These are phyloP conservation scores for Alternaria ventricosa DNA, from an alignment of 2,329 filamentous ascomycete genomes.

Conservation along the genomic window DNA sequence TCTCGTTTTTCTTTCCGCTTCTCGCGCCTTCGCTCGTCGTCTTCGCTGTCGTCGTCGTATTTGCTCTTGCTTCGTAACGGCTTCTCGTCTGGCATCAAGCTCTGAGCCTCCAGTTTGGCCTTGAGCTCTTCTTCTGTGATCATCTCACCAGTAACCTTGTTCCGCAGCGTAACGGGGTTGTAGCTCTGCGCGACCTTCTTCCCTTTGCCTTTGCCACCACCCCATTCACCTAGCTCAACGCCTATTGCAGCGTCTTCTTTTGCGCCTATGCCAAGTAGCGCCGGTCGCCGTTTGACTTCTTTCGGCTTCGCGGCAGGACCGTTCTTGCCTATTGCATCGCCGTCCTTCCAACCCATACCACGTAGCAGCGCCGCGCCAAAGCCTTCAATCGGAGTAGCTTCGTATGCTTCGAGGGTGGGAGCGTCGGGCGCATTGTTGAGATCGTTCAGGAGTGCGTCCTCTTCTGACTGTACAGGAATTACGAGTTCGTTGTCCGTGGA, in stretches of 20 bases:
- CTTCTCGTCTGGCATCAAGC: constrained; percentile 52
- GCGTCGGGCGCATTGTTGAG: constrained; percentile 74
- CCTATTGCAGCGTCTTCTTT: constrained; percentile 70
- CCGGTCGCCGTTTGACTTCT: constrained; percentile 73
- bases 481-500: constrained; percentile 44
- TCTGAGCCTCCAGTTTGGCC: constrained; percentile 57
- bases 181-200: constrained; percentile 61
- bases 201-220: constrained; percentile 52
- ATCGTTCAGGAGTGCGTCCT: constrained; percentile 74
- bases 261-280: constrained; percentile 85
- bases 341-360: constrained; percentile 93
- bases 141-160: constrained; percentile 67
- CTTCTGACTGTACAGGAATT: constrained; percentile 56
- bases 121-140: constrained; percentile 69
- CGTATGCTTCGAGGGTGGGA: constrained; percentile 83
- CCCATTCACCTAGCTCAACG: constrained; percentile 79
- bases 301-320: constrained; percentile 61
- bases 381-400: constrained; percentile 88
- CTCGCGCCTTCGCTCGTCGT: constrained; percentile 25
- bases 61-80: constrained; percentile 16
- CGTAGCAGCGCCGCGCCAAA: constrained; percentile 90
- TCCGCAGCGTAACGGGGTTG: constrained; percentile 66
- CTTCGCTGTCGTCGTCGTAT: constrained; percentile 21
- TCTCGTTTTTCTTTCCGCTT: constrained; percentile 23
- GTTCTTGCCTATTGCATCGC: constrained; percentile 62